Evolutionary conservation across 306 rosid genomes (phyloP).

Genomic region (Lathyrus sativus): DNA sequence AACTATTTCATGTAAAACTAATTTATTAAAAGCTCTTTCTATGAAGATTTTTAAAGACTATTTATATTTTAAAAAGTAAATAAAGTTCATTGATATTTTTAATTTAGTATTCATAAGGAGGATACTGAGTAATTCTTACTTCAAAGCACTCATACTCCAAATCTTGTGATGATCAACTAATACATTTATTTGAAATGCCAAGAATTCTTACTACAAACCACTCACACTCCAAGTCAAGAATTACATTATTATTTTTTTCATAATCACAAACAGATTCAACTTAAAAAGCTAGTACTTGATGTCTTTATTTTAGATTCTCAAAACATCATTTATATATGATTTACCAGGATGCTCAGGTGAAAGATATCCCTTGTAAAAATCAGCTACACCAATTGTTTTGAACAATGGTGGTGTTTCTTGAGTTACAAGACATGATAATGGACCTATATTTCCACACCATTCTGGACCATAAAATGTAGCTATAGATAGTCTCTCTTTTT

Average conservation of each 20-base stretch:
- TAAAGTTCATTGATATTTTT: no score
- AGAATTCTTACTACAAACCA: no score
- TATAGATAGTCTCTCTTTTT: conserved; percentile 50
- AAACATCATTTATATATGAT: conserved; percentile 44
- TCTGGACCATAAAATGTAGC: conserved; percentile 51
- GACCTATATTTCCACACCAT: conserved; percentile 52
- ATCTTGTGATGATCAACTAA: not conserved
- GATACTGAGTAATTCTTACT: no score
- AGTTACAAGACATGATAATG: conserved; percentile 46
- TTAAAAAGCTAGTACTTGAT: conserved; percentile 13
- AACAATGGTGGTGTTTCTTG: conserved; percentile 43
- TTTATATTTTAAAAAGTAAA: no score
- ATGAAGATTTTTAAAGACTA: no score
- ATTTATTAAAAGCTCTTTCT: no score
- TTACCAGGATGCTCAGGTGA: conserved; percentile 40
- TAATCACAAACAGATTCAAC: not conserved
- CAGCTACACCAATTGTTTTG: conserved; percentile 42
- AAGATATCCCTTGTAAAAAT: conserved; percentile 43
- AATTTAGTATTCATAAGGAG: not conserved
- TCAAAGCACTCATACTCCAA: no score
- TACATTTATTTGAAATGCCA: not conserved
- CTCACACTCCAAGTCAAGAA: not conserved
- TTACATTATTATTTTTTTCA: not conserved
- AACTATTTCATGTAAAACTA: no score
- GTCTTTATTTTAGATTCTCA: conserved; percentile 36